Evolutionary conservation across 805 yeast genomes (phyloP).

Genomic region (Nakazawaea pomicola): DNA sequence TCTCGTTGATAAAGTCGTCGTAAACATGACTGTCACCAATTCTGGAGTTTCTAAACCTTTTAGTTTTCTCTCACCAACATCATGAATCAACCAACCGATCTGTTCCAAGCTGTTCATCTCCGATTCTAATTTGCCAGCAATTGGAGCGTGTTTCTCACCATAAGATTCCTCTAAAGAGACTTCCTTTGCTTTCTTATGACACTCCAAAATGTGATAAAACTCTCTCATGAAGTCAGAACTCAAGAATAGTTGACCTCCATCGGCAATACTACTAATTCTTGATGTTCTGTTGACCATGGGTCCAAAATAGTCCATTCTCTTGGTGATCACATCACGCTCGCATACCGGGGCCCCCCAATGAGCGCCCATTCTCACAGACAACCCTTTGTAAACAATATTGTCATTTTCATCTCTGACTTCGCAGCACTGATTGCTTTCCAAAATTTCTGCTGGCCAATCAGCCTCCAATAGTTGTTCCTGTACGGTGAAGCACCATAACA

Average conservation of each 20-base stretch:
- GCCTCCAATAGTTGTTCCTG: constrained; percentile 77
- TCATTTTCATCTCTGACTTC: constrained; percentile 62
- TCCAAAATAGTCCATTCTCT: constrained; percentile 98
- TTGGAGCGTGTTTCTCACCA: constrained; percentile 31
- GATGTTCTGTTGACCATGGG: constrained; percentile 98
- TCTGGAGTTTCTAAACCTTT: constrained; percentile 96
- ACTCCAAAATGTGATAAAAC: constrained; percentile 49
- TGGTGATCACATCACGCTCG: constrained; percentile 89
- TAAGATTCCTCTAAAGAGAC: constrained; percentile 34
- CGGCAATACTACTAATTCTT: constrained; percentile 89
- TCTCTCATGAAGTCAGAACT: constrained; percentile 79
- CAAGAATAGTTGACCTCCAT: constrained; percentile 95
- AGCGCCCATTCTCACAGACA: constrained; percentile 95
- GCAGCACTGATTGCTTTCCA: constrained; percentile 79
- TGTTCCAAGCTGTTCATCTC: constrained; percentile 63
- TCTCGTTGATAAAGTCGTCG: constrained; percentile 58
- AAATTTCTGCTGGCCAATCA: constrained; percentile 94
- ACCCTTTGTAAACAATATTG: constrained; percentile 70
- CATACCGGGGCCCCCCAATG: constrained; percentile 99
- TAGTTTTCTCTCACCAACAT: constrained; percentile 80
- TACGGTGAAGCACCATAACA: constrained; percentile 91
- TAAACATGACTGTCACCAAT: constrained; percentile 72
- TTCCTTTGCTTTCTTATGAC: constrained; percentile 36
- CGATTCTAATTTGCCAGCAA: constrained; percentile 55
- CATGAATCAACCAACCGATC: constrained; percentile 62